Evolutionary conservation across 2,329 filamentous ascomycete species (phyloP).

Genomic region (Ophiostoma tasmaniense): DNA sequence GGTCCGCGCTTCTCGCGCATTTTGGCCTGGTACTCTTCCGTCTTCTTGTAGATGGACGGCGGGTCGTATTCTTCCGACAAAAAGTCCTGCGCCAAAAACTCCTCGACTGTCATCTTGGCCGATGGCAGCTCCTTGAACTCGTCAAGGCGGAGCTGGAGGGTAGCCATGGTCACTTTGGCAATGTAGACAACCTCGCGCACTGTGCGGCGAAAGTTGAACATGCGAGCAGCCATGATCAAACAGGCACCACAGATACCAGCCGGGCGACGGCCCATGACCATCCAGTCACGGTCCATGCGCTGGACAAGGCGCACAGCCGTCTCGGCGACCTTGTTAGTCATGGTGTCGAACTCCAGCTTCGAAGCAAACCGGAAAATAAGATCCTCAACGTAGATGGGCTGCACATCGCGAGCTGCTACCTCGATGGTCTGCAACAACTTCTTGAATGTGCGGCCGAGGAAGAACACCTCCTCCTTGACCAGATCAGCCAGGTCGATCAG

Average conservation of each 20-base stretch:
- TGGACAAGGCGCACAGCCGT: conserved; percentile 82
- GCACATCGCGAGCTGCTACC: conserved; percentile 41
- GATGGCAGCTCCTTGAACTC: conserved; percentile 87
- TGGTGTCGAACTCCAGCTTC: conserved; percentile 80
- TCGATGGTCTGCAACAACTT: conserved; percentile 64
- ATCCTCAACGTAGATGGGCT: conserved; percentile 75
- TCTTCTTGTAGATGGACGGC: conserved; percentile 67
- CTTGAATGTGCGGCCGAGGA: conserved; percentile 84
- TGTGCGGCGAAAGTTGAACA: conserved; percentile 95
- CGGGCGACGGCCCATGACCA: conserved; percentile 86
- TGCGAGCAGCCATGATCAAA: conserved; percentile 86
- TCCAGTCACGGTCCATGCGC: conserved; percentile 96
- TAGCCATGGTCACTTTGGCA: conserved; percentile 90
- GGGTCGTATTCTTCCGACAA: conserved; percentile 56
- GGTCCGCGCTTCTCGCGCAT: conserved; percentile 38
- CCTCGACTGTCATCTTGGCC: conserved; percentile 75
- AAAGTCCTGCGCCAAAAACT: conserved; percentile 60
- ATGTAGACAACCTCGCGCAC: conserved; percentile 95
- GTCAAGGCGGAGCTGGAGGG: conserved; percentile 80
- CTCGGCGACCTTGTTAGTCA: conserved; percentile 74
- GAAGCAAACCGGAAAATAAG: conserved; percentile 85
- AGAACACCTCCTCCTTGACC: conserved; percentile 77
- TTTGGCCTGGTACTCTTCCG: conserved; percentile 49
- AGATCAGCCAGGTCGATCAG: conserved; percentile 92
- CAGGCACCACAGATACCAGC: conserved; percentile 92